Evolutionary conservation across 164 flowering plant species (phyloP), one percentile per base, ranked within the genome.

Genomic region (Magnolia officinalis): DNA sequence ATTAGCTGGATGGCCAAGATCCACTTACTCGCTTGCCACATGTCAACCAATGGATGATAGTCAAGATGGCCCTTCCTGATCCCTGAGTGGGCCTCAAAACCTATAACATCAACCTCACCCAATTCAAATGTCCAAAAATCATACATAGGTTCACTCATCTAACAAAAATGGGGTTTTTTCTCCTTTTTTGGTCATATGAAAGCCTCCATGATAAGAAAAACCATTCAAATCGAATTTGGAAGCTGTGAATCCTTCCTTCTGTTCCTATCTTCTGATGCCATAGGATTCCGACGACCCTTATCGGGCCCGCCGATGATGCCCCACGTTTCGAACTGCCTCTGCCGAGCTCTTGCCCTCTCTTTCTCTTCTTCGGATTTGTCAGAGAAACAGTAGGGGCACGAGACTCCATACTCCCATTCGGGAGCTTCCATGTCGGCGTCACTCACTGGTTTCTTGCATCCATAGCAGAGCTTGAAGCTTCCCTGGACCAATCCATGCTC

Each of bases 271-370:
- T 64, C 58, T 0, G 75, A 14, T 37, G 63, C 21, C 5, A 5
- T 37, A 0, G 64, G 64, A 49, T 24, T 67, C 16, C 86, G 83
- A 0, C 95, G 91, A 77, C 98, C 98, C 77, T 91, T 93, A 77
- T 93, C 88, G 2, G 93, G 98, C 31, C 99, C 99, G 67, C 99
- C 99, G 20, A 96, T 96, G 16, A 91, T 59, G 18, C 99, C 99
- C 91, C 92, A 93, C 9, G 82, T 84, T 84, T 90, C 88, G 63
- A 91, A 91, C 64, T 92, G 99, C 87, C 86, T 87, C 74, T 94
- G 97, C 2, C 98, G 84, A 65, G 98, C 99, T 87, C 99, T 89
- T 10, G 98, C 98, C 79, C 98, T 84, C 75, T 92, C 98, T 80
- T 91, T 92, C 89, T 96, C 99, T 82, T 91, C 98, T 51, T 89